Evolutionary conservation across 106 monocot species (phyloP), one percentile per base, ranked within the genome.

Genomic region (Gastrodia elata): DNA sequence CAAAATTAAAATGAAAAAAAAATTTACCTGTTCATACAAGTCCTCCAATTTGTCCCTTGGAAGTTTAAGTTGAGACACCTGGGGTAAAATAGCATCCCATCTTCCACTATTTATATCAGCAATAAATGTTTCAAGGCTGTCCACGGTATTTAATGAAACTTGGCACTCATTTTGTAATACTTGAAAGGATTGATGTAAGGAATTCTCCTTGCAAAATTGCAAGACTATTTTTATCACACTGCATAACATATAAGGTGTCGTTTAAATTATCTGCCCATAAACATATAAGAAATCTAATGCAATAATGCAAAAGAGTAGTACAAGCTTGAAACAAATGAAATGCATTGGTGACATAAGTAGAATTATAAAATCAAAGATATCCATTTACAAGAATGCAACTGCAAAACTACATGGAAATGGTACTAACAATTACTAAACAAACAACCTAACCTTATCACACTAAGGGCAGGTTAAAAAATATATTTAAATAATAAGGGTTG

Each of bases 201-300:
- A 91, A 49, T 95, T 92, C 73, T 95, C 95, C 79, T 95, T 95
- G 84, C 95, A 95, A 68, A 95, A 95, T 58, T 95, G 95, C 18
- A 95, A 83, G 18, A 95, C 92, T 35, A 95, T 95, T 67, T 95
- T 95, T 73, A 95, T 92, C 34, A 95, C 95, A 70, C 92, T 92
- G 85, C 85, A 90, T 61, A 49, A 57, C 34, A 64, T 55, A 73
- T 13, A 65, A 28, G 37, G 7, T 36, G 1, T 35, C 26, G 20
- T 38, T 38, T 67, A 38, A 67, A 16, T 37, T 6, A 18, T 67
- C 20, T n/a, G 38, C 1, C 67, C 34, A 67, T 5, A n/a, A 67
- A 14, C 20, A 37, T 18, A n/a, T 8, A 67, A 67, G 5, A 67
- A 67, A 67, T 36, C 30, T 35, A 37, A 67, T 48, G 16, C 4